A percentile compares a stretch with the other conserved stretches of the same genome.
Evolutionary conservation across 257 asterid genomes (phyloP).

Genomic region (Penstemon eatonii): DNA sequence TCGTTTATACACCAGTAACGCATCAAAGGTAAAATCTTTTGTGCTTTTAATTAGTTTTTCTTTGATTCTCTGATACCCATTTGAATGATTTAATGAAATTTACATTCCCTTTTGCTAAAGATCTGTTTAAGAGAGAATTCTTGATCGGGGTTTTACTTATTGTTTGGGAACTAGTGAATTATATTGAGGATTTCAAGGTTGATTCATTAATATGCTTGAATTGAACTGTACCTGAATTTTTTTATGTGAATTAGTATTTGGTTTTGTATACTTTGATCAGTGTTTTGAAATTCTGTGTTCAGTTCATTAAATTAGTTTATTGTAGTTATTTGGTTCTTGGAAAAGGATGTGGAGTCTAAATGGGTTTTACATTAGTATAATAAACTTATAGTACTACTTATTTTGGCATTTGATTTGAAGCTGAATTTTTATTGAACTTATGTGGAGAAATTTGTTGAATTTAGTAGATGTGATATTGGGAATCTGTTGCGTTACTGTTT

Average conservation of each 20-base stretch:
- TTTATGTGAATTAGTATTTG: neutral
- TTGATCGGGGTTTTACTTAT: slow-evolving; percentile 43
- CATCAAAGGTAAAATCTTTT: slow-evolving; percentile 44
- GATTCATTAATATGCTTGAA: slow-evolving; percentile 5
- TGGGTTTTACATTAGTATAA: neutral
- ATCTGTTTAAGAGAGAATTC: slow-evolving; percentile 32
- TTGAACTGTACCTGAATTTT: neutral
- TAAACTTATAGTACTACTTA: neutral
- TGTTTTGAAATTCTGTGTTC: slow-evolving; percentile 10
- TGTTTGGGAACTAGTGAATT: slow-evolving; percentile 8
- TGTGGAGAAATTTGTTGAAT: neutral
- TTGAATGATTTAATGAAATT: slow-evolving; percentile 23
- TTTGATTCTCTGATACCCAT: slow-evolving; percentile 11
- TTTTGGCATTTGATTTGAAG: neutral
- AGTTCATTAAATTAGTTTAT: slow-evolving; percentile 4
- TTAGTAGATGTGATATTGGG: neutral
- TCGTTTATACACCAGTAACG: slow-evolving; percentile 26
- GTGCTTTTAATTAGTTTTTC: neutral
- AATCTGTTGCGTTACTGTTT: too few relatives aligned
- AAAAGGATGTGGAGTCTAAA: neutral
- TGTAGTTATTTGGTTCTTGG: slow-evolving; percentile 15
- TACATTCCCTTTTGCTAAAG: slow-evolving; percentile 27
- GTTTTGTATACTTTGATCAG: slow-evolving; percentile 14
- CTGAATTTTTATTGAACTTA: too few relatives aligned
- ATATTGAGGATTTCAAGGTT: neutral